These are phyloP conservation scores for Coniella vitis DNA, from an alignment of 2,329 filamentous ascomycete genomes.

Conservation along the genomic window DNA sequence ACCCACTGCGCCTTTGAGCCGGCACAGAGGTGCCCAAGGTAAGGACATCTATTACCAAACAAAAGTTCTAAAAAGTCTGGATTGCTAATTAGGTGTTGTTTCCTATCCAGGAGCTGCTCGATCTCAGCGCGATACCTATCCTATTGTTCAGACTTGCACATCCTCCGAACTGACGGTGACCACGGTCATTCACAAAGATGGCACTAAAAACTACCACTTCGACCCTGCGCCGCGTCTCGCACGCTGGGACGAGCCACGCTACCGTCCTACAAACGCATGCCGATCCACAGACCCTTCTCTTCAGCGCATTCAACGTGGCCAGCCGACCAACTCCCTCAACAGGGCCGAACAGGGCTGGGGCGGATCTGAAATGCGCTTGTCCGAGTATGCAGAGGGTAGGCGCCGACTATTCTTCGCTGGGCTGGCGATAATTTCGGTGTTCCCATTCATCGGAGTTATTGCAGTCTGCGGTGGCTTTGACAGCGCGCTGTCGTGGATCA, in stretches of 20 bases:
- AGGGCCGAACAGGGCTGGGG: not conserved
- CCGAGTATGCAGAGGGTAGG: slow-evolving; percentile 23
- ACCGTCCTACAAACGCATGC: slow-evolving; percentile 1
- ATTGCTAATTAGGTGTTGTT: not conserved
- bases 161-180: slow-evolving; percentile 11
- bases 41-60: slow-evolving; percentile 1
- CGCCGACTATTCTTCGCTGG: slow-evolving; percentile 32
- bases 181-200: slow-evolving; percentile 7
- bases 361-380: slow-evolving; percentile 20
- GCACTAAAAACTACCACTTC: slow-evolving; percentile 7
- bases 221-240: slow-evolving; percentile 15
- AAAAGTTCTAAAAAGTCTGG: not conserved
- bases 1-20: not conserved
- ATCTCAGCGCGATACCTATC: slow-evolving; percentile 1
- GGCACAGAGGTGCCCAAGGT: slow-evolving; percentile 4
- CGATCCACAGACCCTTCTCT: slow-evolving; percentile 13
- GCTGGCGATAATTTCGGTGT: slow-evolving; percentile 32
- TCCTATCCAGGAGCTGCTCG: not conserved
- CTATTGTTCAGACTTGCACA: slow-evolving; percentile 9
- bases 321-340: not conserved
- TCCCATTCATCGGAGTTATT: slow-evolving; percentile 42
- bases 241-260: slow-evolving; percentile 20
- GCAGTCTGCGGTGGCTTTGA: slow-evolving; percentile 39
- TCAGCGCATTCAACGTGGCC: slow-evolving; percentile 16
- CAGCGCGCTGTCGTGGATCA: slow-evolving; percentile 41